These are phyloP conservation scores for Guadua angustifolia DNA, from an alignment of 176 grass and related monocot genomes.

Conservation along the genomic window DNA sequence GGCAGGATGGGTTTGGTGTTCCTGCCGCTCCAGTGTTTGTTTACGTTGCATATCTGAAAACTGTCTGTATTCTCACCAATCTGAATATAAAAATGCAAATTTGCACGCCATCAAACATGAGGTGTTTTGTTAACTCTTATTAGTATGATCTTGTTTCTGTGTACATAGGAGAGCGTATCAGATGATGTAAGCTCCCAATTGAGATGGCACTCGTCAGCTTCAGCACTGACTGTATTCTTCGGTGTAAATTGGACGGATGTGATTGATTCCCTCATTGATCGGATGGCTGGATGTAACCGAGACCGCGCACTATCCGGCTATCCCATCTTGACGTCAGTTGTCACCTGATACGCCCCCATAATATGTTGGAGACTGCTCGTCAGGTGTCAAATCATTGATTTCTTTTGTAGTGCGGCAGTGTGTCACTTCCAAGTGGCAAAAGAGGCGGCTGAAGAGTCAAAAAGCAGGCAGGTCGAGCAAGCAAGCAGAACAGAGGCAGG, in stretches of 20 bases:
- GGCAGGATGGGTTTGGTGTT: slow-evolving; percentile 46
- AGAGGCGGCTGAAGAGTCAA: not conserved
- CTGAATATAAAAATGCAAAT: slow-evolving; percentile 53
- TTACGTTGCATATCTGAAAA: slow-evolving; percentile 39
- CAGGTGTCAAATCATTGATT: not conserved
- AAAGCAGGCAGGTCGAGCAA: not conserved
- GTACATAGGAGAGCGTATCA: not conserved
- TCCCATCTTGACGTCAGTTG: not conserved
- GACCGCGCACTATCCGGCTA: not conserved
- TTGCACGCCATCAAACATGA: not conserved
- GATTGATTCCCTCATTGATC: not conserved
- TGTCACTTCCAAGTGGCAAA: not conserved
- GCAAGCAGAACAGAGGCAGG: not conserved
- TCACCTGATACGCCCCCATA: not conserved
- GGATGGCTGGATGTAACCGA: not conserved
- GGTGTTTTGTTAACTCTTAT: not conserved
- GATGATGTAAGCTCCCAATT: not conserved
- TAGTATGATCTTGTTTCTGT: not conserved
- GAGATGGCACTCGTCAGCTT: not conserved
- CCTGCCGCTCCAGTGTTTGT: slow-evolving; percentile 31
- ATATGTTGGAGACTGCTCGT: not conserved
- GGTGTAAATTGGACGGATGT: not conserved
- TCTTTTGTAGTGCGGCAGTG: not conserved
- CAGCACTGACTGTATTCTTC: not conserved
- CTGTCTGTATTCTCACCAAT: slow-evolving; percentile 27